Evolutionary conservation across 2,329 filamentous ascomycete species (phyloP).

Genomic region (Byssothecium circinans): DNA sequence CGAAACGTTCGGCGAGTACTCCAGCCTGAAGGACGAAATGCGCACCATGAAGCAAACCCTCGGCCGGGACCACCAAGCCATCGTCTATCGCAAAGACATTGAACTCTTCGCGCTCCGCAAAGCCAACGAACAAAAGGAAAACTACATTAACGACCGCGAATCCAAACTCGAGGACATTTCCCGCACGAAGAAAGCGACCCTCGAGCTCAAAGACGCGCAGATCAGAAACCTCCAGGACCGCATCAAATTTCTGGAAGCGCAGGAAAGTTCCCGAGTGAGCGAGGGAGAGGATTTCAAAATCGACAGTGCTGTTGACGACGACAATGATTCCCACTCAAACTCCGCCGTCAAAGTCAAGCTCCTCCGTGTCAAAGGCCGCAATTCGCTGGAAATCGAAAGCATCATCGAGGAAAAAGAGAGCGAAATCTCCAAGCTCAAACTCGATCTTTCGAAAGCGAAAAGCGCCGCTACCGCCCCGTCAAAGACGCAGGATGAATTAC

Average conservation of each 20-base stretch:
- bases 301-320: slow-evolving; percentile 6
- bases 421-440: slow-evolving; percentile 32
- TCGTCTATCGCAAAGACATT: slow-evolving; percentile 41
- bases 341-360: slow-evolving; percentile 34
- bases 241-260: slow-evolving; percentile 28
- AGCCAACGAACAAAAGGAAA: slow-evolving; percentile 40
- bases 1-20: slow-evolving; percentile 33
- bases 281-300: not conserved
- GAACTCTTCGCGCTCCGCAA: slow-evolving; percentile 42
- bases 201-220: slow-evolving; percentile 37
- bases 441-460: slow-evolving; percentile 24
- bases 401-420: slow-evolving; percentile 26
- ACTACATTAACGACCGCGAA: slow-evolving; percentile 33
- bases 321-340: slow-evolving; percentile 27
- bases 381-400: slow-evolving; percentile 16
- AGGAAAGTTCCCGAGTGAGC: slow-evolving; percentile 15
- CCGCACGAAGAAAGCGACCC: slow-evolving; percentile 27
- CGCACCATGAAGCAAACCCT: slow-evolving; percentile 34
- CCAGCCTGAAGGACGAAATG: slow-evolving; percentile 32
- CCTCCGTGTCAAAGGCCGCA: slow-evolving; percentile 30
- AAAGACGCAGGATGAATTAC: slow-evolving; percentile 32
- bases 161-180: slow-evolving; percentile 27
- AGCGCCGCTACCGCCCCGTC: slow-evolving; percentile 25
- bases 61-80: slow-evolving; percentile 35
- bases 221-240: slow-evolving; percentile 33